Percentiles rank a stretch among this genome's conserved stretches.
These are phyloP conservation scores for Starmerella apis DNA, from an alignment of 805 yeast species.

Conservation along the genomic window DNA sequence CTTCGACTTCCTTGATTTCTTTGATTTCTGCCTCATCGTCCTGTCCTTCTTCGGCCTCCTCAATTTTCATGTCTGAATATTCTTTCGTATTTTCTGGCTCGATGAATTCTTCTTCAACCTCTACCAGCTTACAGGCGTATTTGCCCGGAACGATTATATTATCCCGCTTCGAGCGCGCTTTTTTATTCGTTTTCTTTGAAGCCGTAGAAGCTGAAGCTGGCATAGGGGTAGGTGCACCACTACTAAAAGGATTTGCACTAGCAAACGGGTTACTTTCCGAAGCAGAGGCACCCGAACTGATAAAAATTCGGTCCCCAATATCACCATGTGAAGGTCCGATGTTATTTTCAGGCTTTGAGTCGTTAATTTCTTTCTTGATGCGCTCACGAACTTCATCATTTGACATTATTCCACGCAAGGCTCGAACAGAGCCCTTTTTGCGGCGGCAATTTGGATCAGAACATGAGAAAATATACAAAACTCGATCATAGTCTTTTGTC, in stretches of 20 bases:
- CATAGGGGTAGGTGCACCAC: background rate
- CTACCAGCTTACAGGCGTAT: conserved; percentile 58
- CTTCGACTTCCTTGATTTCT: conserved; percentile 32
- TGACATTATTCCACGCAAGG: conserved; percentile 62
- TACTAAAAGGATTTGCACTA: conserved; percentile 20
- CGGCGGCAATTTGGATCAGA: conserved; percentile 52
- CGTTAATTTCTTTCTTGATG: conserved; percentile 34
- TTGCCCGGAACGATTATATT: conserved; percentile 34
- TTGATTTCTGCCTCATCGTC: conserved; percentile 12
- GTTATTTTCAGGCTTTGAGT: conserved; percentile 37
- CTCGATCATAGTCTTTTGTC: conserved; percentile 52
- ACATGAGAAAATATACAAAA: conserved; percentile 73
- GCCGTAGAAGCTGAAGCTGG: background rate
- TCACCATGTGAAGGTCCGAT: conserved; percentile 8
- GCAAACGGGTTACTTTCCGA: conserved; percentile 2
- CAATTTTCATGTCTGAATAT: conserved; percentile 35
- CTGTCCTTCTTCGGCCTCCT: conserved; percentile 25
- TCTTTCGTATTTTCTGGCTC: conserved; percentile 35
- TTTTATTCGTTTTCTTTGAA: conserved; percentile 5
- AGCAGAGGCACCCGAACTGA: conserved; percentile 1
- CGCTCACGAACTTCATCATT: conserved; percentile 39
- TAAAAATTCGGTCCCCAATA: conserved; percentile 21
- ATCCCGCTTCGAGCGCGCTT: conserved; percentile 8
- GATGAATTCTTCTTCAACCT: conserved; percentile 61
- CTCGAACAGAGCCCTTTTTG: conserved; percentile 59